These are phyloP conservation scores for Backusella luteola DNA, from an alignment of 192 early-diverging fungal genomes.

Conservation along the genomic window DNA sequence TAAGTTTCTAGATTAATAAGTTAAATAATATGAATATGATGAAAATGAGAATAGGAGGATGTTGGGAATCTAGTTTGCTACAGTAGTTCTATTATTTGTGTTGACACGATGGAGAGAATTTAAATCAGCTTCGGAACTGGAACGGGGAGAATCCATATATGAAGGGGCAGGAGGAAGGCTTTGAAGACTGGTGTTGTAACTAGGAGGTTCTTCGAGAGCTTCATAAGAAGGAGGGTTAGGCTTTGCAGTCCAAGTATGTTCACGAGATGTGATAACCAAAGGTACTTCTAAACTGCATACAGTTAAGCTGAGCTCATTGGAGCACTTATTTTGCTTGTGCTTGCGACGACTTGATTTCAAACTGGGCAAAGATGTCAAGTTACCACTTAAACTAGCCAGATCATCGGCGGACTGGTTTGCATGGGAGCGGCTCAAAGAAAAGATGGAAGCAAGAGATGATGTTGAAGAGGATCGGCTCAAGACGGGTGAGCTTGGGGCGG, in stretches of 20 bases:
- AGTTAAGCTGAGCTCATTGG: slow-evolving; percentile 1
- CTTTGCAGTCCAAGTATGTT: slow-evolving; percentile 22
- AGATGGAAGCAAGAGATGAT: slow-evolving; percentile 21
- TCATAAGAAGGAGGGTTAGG: slow-evolving; percentile 25
- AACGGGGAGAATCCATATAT: background rate
- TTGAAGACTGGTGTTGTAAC: slow-evolving; percentile 12
- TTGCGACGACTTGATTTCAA: background rate
- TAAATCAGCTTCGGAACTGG: background rate
- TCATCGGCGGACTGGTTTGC: background rate
- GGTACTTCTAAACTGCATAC: slow-evolving; percentile 28
- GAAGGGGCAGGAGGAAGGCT: slow-evolving; percentile 18
- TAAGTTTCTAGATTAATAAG: background rate
- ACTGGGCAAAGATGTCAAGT: background rate
- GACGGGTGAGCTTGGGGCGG: slow-evolving; percentile 4
- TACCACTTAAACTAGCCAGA: background rate
- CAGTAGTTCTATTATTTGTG: background rate
- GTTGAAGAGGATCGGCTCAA: slow-evolving; percentile 27
- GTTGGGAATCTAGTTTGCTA: background rate
- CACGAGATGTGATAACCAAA: slow-evolving; percentile 29
- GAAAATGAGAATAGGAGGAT: background rate
- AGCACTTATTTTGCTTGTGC: background rate
- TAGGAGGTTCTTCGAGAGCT: slow-evolving; percentile 19
- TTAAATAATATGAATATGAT: background rate
- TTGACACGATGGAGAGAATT: background rate
- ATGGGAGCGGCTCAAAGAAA: slow-evolving; percentile 4